These are phyloP conservation scores for Claviceps spartinae DNA, from an alignment of 2,329 filamentous ascomycete species.

Conservation along the genomic window DNA sequence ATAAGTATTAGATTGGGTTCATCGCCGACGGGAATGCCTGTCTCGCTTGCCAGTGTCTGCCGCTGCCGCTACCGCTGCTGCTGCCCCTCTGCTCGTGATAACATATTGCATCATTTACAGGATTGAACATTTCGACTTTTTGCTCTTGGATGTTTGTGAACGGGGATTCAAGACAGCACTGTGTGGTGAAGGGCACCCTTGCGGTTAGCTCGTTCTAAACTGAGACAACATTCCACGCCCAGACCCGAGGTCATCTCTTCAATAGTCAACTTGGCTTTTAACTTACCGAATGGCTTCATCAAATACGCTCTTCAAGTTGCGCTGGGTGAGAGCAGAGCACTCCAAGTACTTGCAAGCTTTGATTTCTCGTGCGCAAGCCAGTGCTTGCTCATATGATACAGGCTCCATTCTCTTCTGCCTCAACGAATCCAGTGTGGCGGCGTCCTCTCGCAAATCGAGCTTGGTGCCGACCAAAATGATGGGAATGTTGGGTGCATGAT, in stretches of 20 bases:
- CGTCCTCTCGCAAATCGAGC: slow-evolving; percentile 86
- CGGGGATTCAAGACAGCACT: slow-evolving; percentile 62
- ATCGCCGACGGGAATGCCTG: not conserved
- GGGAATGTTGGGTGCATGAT: slow-evolving; percentile 87
- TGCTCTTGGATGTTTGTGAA: slow-evolving; percentile 42
- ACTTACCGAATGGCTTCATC: slow-evolving; percentile 93
- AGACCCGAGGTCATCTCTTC: not conserved
- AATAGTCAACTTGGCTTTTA: not conserved
- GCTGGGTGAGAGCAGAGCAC: slow-evolving; percentile 91
- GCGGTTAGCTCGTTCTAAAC: not conserved
- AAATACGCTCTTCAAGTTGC: slow-evolving; percentile 96
- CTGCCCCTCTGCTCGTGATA: not conserved
- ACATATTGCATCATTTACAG: slow-evolving; percentile 33
- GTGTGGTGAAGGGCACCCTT: not conserved
- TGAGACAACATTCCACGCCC: not conserved
- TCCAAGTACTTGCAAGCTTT: slow-evolving; percentile 94
- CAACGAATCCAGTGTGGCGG: slow-evolving; percentile 65
- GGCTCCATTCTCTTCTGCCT: slow-evolving; percentile 90
- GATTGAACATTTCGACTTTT: slow-evolving; percentile 56
- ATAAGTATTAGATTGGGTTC: slow-evolving; percentile 3
- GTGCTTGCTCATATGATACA: slow-evolving; percentile 66
- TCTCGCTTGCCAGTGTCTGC: not conserved
- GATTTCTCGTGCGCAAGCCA: slow-evolving; percentile 84
- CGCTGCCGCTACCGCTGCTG: not conserved
- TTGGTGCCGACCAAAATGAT: slow-evolving; percentile 97